Base-by-base conservation (phyloP, 495 filamentous ascomycete species). In the Trichodelitschia bisporula region DNA sequence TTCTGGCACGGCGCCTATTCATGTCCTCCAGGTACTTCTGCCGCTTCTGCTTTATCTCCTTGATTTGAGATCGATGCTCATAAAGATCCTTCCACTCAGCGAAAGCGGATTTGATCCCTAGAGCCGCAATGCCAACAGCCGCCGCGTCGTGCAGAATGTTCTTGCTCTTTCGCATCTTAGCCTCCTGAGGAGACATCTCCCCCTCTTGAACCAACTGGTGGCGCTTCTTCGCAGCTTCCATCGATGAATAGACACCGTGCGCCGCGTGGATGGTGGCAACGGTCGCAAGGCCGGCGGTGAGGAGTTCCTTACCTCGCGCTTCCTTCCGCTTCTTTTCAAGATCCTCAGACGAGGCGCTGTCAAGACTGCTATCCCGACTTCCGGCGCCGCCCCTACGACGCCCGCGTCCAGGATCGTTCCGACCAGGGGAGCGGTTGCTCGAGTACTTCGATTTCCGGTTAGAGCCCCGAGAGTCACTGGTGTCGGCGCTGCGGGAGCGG, bases 201-300 rank as follows among this genome's bases (percentile, higher is more conserved):
- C 78, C 78, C 39, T 83, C 69, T 19, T 58, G 57, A 14, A 90
- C 64, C 31, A 69, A 61, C 44, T 73, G 64, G 38, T 66, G 58
- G 36, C 77, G 60, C 36, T 69, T 54, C 30, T 80, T 62, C 23
- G 74, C 66, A 40, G 72, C 71, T 48, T 76, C 71, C 55, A 83
- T 62, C 42, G 64, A 73, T 38, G 63, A 59, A 51, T 83, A 77
- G 33, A 90, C 61, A 33, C 61, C 68, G 47, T 89, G 72, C 4
- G 72, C 77, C 28, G 79, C 78, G 51, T 89, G 80, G 37, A 90
- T 79, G 21, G 82, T 86, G 33, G 82, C 82, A 35, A 89, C 72
- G 31, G 72, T 72, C 19, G 82, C 82, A 39, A 92, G 51, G 25
- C 80, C 77, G 28, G 77, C 69, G 28, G 79, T 82, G 36, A 90